Evolutionary conservation across 257 asterid genomes (phyloP).

Genomic region (Ballota nigra): DNA sequence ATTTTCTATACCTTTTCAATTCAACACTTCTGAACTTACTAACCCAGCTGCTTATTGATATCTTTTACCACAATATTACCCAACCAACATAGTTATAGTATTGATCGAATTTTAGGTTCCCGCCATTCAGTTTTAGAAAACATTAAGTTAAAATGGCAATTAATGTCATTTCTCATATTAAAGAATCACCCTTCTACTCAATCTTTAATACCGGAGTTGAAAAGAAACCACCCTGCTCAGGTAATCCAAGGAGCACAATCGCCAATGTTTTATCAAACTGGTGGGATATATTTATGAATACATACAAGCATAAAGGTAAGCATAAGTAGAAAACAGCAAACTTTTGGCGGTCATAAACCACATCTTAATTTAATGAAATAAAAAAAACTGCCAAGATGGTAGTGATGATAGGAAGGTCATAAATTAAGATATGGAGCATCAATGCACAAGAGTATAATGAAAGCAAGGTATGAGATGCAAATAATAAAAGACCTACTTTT

Average conservation of each 20-base stretch:
- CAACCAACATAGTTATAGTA: background rate
- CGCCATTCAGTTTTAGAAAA: background rate
- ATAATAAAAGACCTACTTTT: constrained; percentile 42
- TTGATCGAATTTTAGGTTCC: background rate
- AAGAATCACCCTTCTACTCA: background rate
- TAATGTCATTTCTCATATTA: constrained; percentile 7
- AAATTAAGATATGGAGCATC: background rate
- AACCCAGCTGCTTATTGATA: background rate
- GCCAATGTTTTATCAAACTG: background rate
- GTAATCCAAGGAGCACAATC: background rate
- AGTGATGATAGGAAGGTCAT: background rate
- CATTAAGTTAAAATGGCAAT: background rate
- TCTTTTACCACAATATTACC: background rate
- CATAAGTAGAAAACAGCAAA: background rate
- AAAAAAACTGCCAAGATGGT: background rate
- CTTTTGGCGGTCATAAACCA: background rate
- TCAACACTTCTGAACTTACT: background rate
- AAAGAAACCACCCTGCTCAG: background rate
- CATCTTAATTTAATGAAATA: constrained; percentile 3
- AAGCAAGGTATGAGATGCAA: background rate
- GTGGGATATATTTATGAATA: background rate
- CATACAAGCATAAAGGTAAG: background rate
- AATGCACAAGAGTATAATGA: background rate
- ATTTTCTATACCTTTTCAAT: background rate
- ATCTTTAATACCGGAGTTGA: background rate